Evolutionary conservation across 345 rosid species (phyloP).

Genomic region (Heritiera littoralis): DNA sequence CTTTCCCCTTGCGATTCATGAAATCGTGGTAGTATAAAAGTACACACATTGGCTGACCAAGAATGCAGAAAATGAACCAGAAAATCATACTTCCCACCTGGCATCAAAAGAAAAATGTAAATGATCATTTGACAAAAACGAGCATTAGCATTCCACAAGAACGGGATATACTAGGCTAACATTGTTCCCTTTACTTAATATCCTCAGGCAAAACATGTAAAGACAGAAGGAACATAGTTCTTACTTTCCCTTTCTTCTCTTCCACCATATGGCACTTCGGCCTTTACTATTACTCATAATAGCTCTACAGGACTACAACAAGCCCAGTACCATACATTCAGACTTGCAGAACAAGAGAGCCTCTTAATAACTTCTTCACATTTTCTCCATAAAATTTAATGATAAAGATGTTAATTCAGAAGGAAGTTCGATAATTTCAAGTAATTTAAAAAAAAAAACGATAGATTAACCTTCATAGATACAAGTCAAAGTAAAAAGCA

Average conservation of each 20-base stretch:
- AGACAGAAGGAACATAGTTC: background rate
- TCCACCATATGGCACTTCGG: background rate
- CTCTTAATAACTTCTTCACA: background rate
- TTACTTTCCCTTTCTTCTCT: background rate
- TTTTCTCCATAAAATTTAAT: background rate
- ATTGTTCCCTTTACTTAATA: background rate
- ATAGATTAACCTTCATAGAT: background rate
- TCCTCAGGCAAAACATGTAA: background rate
- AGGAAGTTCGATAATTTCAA: background rate
- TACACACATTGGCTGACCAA: slow-evolving; percentile 96
- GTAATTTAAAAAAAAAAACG: background rate
- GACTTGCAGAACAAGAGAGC: background rate
- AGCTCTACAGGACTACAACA: background rate
- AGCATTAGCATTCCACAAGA: background rate
- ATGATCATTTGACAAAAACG: background rate
- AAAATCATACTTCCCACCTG: slow-evolving; percentile 97
- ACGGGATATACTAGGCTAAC: background rate
- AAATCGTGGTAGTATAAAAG: slow-evolving; percentile 93
- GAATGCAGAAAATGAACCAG: slow-evolving; percentile 92
- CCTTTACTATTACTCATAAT: background rate
- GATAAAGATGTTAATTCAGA: background rate
- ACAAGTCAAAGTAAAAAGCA: slow-evolving; percentile 6
- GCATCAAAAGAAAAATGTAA: slow-evolving; percentile 6
- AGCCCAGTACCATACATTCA: background rate
- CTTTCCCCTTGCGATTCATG: slow-evolving; percentile 67